phyloP scores from a whole-genome alignment of 2,329 filamentous ascomycete genomes.

The Dothidotthia symphoricarpi region DNA sequence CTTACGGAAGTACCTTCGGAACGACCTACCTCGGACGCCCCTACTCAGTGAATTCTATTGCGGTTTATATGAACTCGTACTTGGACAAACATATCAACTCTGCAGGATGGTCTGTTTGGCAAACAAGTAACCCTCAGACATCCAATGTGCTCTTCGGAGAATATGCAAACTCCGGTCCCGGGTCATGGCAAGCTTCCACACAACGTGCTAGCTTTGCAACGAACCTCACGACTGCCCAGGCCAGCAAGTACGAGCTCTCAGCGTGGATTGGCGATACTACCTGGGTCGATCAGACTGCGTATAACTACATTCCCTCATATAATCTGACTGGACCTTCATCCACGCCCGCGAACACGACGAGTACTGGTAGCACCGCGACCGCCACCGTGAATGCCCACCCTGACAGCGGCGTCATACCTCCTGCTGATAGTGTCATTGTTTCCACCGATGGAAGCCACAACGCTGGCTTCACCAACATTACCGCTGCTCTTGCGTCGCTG shows the following conservation, averaged over 20 bases:
- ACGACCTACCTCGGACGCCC: constrained; percentile 51
- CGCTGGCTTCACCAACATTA: constrained; percentile 37
- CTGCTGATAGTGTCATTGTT: constrained; percentile 46
- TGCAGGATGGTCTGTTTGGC: constrained; percentile 38
- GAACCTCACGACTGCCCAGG: constrained; percentile 38
- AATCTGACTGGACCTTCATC: constrained; percentile 10
- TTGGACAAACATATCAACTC: constrained; percentile 37
- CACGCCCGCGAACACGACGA: constrained; percentile 29
- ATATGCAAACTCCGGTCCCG: constrained; percentile 34
- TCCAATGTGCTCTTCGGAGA: constrained; percentile 40
- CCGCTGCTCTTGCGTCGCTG: constrained; percentile 39
- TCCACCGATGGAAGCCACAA: constrained; percentile 34
- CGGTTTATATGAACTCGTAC: constrained; percentile 40
- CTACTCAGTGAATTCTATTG: constrained; percentile 36
- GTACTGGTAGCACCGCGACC: constrained; percentile 24
- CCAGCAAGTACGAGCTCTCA: constrained; percentile 37
- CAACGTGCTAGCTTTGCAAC: constrained; percentile 39
- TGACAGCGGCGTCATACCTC: constrained; percentile 44
- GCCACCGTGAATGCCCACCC: constrained; percentile 40
- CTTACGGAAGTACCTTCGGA: constrained; percentile 23
- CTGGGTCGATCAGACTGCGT: constrained; percentile 47
- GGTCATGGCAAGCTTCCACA: constrained; percentile 32
- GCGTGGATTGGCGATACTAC: constrained; percentile 44
- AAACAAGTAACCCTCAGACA: constrained; percentile 34
- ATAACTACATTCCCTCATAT: constrained; percentile 36